A percentile compares a stretch with the other conserved stretches of the same genome.
Conservation (phyloP, 257 asterid species). For the Phtheirospermum japonicum region DNA sequence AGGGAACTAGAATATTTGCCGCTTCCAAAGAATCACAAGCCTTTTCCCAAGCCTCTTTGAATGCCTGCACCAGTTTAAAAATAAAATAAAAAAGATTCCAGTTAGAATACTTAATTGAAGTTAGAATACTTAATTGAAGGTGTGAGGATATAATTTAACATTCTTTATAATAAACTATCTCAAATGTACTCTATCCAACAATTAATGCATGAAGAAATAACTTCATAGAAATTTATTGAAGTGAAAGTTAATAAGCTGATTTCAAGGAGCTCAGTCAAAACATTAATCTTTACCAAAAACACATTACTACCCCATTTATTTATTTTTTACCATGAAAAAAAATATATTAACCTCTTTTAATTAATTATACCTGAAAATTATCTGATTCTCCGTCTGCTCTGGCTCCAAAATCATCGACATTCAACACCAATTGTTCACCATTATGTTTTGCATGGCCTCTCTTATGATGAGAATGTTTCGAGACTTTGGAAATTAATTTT, state of each 20-base stretch:
- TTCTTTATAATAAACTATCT: slow-evolving; percentile 20
- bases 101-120: no score
- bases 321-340: background rate
- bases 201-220: background rate
- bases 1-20: slow-evolving; percentile 51
- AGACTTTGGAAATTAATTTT: no score
- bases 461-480: background rate
- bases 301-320: no score
- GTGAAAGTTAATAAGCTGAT: no score
- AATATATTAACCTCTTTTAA: background rate
- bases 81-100: background rate
- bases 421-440: slow-evolving; percentile 11
- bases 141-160: no score
- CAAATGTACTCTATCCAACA: slow-evolving; percentile 25
- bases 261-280: no score
- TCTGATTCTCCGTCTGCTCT: slow-evolving; percentile 56
- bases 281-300: no score
- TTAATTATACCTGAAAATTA: slow-evolving; percentile 49
- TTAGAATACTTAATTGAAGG: background rate
- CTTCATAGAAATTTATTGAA: no score
- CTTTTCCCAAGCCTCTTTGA: slow-evolving; percentile 62
- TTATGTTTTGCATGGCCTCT: slow-evolving; percentile 19
- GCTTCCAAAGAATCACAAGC: slow-evolving; percentile 48
- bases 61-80: slow-evolving; percentile 51
- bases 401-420: slow-evolving; percentile 76